Evolutionary conservation across 2,329 filamentous ascomycete species (phyloP), one percentile per base, ranked within the genome.

Genomic region (Neobulgaria alba): DNA sequence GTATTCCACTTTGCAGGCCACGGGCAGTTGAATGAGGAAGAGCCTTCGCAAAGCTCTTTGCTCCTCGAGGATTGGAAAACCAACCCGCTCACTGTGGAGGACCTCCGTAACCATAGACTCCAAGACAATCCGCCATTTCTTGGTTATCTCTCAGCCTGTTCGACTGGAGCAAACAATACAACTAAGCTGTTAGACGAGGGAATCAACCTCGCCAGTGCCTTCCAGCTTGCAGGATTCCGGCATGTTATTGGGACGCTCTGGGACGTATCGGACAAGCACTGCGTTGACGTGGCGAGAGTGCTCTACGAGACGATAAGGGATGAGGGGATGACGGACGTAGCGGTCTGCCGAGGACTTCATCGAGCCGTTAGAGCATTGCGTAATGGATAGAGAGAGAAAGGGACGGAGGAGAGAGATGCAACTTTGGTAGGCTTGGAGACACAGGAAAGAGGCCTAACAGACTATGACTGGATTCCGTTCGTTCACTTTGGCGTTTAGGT

Each of bases 81-180:
- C 9, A 37, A 37, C 15, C n/a, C n/a, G n/a, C n/a, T n/a, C n/a
- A 16, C 35, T 7, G 15, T 37, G 4, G 14, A 4, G 5, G n/a
- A 19, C 5, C 5, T 16, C 3, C 3, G 3, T 9, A 29, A 15
- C 20, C 9, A 4, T 10, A 7, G 16, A 14, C 4, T 36, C 20
- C 21, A 26, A 5, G 14, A 12, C 17, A 4, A 9, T 10, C 14
- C 17, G 12, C 20, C 35, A 4, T 16, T 7, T 19, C 20, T 37
- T 3, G 35, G 20, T 21, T 37, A 37, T 29, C 35, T 37, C 35
- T 37, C 35, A 3, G 35, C 35, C 3, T 37, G 35, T 29, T 21
- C 26, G 4, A 16, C 35, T 3, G 4, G 20, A 3, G 14, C 9
- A 7, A 26, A 4, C 3, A 3, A 16, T 26, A 14, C 3, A 3